phyloP scores from a whole-genome alignment of 208 protist genomes.

The Wallacemonas sp. region DNA sequence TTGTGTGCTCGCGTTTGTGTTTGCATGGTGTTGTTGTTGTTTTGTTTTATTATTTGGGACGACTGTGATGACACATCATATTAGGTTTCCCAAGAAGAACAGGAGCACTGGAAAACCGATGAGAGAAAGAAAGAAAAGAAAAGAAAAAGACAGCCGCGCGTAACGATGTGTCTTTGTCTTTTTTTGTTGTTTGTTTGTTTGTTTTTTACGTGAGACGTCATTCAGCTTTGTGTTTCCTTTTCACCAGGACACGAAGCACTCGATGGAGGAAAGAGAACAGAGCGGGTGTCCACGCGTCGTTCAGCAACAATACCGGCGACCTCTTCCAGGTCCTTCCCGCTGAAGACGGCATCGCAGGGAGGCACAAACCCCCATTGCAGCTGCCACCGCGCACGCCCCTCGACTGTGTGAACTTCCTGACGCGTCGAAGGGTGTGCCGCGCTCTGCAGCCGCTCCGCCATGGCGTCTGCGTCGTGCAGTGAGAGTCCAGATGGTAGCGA shows the following conservation, averaged over 20 bases:
- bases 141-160: neutral
- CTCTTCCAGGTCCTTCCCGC: constrained; percentile 60
- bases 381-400: constrained; percentile 65
- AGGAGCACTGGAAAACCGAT: neutral
- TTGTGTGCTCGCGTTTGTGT: too few relatives aligned
- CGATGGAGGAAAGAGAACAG: constrained; percentile 31
- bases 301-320: constrained; percentile 73
- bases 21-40: too few relatives aligned
- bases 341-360: constrained; percentile 55
- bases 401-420: constrained; percentile 42
- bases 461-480: too few relatives aligned
- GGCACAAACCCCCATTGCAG: constrained; percentile 87
- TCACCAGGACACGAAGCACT: neutral
- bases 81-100: neutral
- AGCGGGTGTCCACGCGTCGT: constrained; percentile 62
- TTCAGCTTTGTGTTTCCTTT: too few relatives aligned
- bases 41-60: too few relatives aligned
- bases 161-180: neutral
- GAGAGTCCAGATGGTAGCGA: too few relatives aligned
- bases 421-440: constrained; percentile 20
- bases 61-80: neutral
- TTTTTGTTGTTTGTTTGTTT: constrained; percentile 9
- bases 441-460: constrained; percentile 16
- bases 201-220: neutral
- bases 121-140: constrained; percentile 11